phyloP scores from a whole-genome alignment of 2,329 filamentous ascomycete species.

The Xylariaceae sp. region DNA sequence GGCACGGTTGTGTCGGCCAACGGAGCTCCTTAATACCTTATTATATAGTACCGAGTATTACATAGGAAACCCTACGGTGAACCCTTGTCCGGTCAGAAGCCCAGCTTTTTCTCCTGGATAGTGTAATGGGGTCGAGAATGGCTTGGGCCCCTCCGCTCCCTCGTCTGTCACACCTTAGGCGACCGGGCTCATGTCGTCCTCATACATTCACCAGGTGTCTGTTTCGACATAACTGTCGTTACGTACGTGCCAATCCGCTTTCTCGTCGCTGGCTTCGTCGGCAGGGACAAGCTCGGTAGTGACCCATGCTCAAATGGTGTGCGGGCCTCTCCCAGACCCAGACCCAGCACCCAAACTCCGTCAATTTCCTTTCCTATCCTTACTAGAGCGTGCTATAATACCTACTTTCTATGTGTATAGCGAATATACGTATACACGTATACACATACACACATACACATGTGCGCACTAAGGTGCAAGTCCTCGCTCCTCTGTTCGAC shows the following conservation, averaged over 20 bases:
- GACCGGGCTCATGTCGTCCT: conserved; percentile 22
- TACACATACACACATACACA: conserved; percentile 13
- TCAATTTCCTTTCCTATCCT: too few relatives aligned
- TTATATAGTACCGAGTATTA: too few relatives aligned
- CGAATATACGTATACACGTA: conserved; percentile 6
- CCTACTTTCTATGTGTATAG: too few relatives aligned
- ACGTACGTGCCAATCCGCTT: conserved; percentile 23
- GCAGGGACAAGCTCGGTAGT: conserved; percentile 32
- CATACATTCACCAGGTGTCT: conserved; percentile 7
- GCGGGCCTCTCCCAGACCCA: conserved; percentile 14
- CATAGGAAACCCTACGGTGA: background rate
- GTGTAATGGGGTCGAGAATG: conserved; percentile 35
- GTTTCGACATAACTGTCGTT: conserved; percentile 26
- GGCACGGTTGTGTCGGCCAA: too few relatives aligned
- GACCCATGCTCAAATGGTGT: conserved; percentile 24
- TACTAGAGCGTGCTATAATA: conserved; percentile 20
- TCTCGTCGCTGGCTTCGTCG: conserved; percentile 29
- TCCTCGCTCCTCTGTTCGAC: conserved; percentile 16
- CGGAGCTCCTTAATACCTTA: too few relatives aligned
- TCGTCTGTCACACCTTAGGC: conserved; percentile 31
- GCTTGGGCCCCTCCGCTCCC: conserved; percentile 27
- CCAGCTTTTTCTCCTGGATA: conserved; percentile 33
- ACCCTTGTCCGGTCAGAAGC: conserved; percentile 14
- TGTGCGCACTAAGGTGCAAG: conserved; percentile 29
- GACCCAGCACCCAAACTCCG: conserved; percentile 12